Evolutionary conservation across 805 yeast species (phyloP).

Genomic region (Sungouiella blattae): DNA sequence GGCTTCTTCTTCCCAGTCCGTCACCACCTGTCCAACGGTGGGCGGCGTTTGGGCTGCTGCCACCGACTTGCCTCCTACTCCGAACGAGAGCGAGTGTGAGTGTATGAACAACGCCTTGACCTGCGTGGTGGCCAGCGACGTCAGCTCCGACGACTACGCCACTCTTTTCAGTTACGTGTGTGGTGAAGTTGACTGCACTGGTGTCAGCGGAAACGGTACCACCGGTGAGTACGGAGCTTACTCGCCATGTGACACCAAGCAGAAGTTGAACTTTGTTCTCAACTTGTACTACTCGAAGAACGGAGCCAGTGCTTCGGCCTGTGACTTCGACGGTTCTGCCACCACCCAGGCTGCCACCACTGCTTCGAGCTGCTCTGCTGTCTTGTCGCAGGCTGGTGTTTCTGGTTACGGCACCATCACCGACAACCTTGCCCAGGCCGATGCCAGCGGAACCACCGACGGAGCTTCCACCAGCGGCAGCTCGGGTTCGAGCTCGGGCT

Average conservation of each 20-base stretch:
- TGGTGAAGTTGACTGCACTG: slow-evolving; percentile 32
- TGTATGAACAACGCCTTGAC: slow-evolving; percentile 32
- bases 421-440: slow-evolving; percentile 16
- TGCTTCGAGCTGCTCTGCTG: slow-evolving; percentile 53
- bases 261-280: slow-evolving; percentile 36
- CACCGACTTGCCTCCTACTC: slow-evolving; percentile 42
- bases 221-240: slow-evolving; percentile 40
- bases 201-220: slow-evolving; percentile 36
- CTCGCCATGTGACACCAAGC: slow-evolving; percentile 35
- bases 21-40: slow-evolving; percentile 34
- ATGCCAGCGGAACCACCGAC: slow-evolving; percentile 24
- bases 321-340: slow-evolving; percentile 60
- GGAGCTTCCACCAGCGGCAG: slow-evolving; percentile 14
- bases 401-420: slow-evolving; percentile 61
- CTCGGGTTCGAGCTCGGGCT: slow-evolving; percentile 16
- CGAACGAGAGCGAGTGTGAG: slow-evolving; percentile 33
- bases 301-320: slow-evolving; percentile 44
- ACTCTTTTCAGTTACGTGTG: slow-evolving; percentile 35
- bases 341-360: slow-evolving; percentile 44
- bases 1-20: slow-evolving; percentile 22
- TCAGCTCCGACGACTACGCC: slow-evolving; percentile 29
- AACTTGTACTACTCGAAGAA: slow-evolving; percentile 42
- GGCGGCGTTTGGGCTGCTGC: slow-evolving; percentile 36
- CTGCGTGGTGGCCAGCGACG: slow-evolving; percentile 32
- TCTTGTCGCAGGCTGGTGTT: slow-evolving; percentile 62